Conservation (phyloP, 2,329 filamentous ascomycete species). For the Huntiella decipiens region DNA sequence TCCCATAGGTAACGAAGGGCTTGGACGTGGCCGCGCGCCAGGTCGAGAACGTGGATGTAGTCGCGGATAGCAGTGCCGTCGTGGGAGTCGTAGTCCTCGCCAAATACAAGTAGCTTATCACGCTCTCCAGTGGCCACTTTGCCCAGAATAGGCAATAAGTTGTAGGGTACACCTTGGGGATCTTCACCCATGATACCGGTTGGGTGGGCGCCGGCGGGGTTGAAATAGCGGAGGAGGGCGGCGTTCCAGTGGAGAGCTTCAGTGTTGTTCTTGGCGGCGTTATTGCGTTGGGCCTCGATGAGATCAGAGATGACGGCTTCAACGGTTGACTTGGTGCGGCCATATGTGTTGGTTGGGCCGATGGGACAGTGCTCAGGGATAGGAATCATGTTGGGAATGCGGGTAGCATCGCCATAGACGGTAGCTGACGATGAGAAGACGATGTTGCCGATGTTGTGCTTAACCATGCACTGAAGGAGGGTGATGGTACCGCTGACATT, state of each 20-base stretch:
- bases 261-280: slow-evolving; percentile 62
- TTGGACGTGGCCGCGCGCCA: slow-evolving; percentile 67
- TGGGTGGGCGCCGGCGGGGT: slow-evolving; percentile 86
- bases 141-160: slow-evolving; percentile 80
- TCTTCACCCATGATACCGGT: slow-evolving; percentile 97
- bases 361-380: slow-evolving; percentile 95
- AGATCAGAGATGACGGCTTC: slow-evolving; percentile 85
- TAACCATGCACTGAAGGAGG: slow-evolving; percentile 71
- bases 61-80: slow-evolving; percentile 92
- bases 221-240: slow-evolving; percentile 90
- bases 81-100: slow-evolving; percentile 77
- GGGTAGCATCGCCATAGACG: slow-evolving; percentile 93
- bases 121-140: slow-evolving; percentile 92
- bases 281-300: slow-evolving; percentile 70
- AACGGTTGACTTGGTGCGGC: slow-evolving; percentile 84
- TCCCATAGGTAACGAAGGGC: slow-evolving; percentile 80
- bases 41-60: slow-evolving; percentile 92
- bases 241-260: slow-evolving; percentile 73
- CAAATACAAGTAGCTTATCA: slow-evolving; percentile 86
- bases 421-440: slow-evolving; percentile 98
- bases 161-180: slow-evolving; percentile 86
- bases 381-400: slow-evolving; percentile 94
- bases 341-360: slow-evolving; percentile 93
- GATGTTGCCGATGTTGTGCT: slow-evolving; percentile 84
- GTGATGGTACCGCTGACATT: slow-evolving; percentile 86